Evolutionary conservation across 768 basidiomycete species (phyloP).

Genomic region (Dioszegia aurantiaca): DNA sequence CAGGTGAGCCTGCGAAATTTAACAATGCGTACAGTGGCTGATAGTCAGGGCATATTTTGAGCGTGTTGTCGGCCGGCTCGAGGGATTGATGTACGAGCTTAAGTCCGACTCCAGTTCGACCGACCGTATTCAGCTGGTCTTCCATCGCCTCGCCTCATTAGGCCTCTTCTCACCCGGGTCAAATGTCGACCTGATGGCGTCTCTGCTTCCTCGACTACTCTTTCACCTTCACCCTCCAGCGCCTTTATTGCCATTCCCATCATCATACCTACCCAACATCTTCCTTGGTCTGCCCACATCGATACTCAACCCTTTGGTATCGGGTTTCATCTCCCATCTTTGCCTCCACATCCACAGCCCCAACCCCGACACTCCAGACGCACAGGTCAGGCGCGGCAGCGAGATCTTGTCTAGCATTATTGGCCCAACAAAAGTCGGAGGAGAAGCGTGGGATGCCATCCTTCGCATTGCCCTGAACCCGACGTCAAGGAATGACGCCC

Average conservation of each 20-base stretch:
- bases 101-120: slow-evolving; percentile 18
- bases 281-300: slow-evolving; percentile 54
- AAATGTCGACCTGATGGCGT: slow-evolving; percentile 19
- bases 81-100: slow-evolving; percentile 42
- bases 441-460: slow-evolving; percentile 41
- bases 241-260: slow-evolving; percentile 29
- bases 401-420: slow-evolving; percentile 59
- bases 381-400: slow-evolving; percentile 60
- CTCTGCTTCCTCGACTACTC: slow-evolving; percentile 55
- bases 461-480: slow-evolving; percentile 14
- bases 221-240: slow-evolving; percentile 49
- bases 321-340: slow-evolving; percentile 48
- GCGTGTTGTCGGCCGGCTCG: slow-evolving; percentile 23
- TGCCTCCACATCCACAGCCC: slow-evolving; percentile 14
- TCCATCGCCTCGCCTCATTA: slow-evolving; percentile 53
- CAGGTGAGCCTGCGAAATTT: slow-evolving; percentile 28
- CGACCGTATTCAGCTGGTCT: slow-evolving; percentile 18
- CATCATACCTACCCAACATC: slow-evolving; percentile 41
- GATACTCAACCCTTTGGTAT: slow-evolving; percentile 58
- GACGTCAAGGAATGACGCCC: slow-evolving; percentile 53
- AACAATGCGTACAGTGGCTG: slow-evolving; percentile 10
- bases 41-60: slow-evolving; percentile 33
- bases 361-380: slow-evolving; percentile 51
- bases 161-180: slow-evolving; percentile 28
- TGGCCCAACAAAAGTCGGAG: slow-evolving; percentile 53